These are phyloP conservation scores for Rhizoctonia solani DNA, from an alignment of 1,284 basidiomycete genomes.

Conservation along the genomic window DNA sequence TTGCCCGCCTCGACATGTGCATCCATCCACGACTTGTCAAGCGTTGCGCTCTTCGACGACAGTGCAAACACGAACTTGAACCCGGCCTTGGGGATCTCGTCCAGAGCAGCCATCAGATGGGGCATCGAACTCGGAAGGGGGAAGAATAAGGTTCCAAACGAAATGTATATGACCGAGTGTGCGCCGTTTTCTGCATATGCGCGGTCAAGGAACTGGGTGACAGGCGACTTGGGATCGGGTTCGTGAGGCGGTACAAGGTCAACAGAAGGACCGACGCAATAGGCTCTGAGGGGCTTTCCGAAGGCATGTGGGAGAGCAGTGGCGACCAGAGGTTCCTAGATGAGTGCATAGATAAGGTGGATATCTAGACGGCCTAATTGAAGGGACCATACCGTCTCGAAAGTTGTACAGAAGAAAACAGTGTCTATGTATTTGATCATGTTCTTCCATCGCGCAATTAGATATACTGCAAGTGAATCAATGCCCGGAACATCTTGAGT, in stretches of 20 bases:
- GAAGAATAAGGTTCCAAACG: slow-evolving; percentile 25
- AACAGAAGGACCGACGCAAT: neutral
- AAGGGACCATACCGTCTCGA: slow-evolving; percentile 6
- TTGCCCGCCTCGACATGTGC: neutral
- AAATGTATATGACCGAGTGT: slow-evolving; percentile 21
- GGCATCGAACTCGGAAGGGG: neutral
- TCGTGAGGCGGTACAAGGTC: neutral
- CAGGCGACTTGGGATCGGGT: neutral
- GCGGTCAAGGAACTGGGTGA: slow-evolving; percentile 21
- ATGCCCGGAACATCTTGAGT: neutral
- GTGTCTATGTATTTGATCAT: slow-evolving; percentile 1
- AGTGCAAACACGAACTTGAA: slow-evolving; percentile 2
- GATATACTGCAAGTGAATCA: neutral
- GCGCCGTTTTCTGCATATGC: slow-evolving; percentile 14
- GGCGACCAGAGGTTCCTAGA: slow-evolving; percentile 5
- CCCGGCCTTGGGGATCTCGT: slow-evolving; percentile 1
- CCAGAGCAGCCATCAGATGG: slow-evolving; percentile 12
- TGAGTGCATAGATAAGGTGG: too few relatives aligned
- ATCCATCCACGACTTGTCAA: neutral
- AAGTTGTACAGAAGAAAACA: neutral
- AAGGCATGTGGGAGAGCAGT: neutral
- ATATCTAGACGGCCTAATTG: too few relatives aligned
- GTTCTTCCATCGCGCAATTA: neutral
- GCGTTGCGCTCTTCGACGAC: neutral
- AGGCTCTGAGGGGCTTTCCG: neutral